These are phyloP conservation scores for Candida nitratophila DNA, from an alignment of 805 yeast genomes.

Conservation along the genomic window DNA sequence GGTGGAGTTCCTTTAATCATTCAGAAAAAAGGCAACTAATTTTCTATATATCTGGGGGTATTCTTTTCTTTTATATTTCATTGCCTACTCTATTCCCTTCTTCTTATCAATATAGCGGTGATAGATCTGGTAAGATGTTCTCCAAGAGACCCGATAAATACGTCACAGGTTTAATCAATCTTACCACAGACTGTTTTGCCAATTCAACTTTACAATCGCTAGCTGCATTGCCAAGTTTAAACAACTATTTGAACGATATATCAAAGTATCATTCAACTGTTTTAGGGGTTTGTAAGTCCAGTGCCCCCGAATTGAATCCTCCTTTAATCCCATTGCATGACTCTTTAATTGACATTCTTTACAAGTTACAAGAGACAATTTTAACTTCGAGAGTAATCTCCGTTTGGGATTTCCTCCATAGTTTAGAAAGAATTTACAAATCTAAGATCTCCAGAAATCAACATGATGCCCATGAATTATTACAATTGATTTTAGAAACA, in stretches of 20 bases:
- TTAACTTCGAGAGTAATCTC: conserved; percentile 47
- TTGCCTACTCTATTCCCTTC: background rate
- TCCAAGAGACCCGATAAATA: conserved; percentile 56
- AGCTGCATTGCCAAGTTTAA: conserved; percentile 52
- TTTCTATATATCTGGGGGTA: background rate
- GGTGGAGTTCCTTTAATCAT: background rate
- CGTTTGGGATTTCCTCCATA: conserved; percentile 73
- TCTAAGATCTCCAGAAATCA: conserved; percentile 74
- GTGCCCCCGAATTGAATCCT: conserved; percentile 8
- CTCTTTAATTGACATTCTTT: conserved; percentile 44
- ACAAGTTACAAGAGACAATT: conserved; percentile 57
- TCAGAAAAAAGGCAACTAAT: background rate
- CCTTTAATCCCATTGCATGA: conserved; percentile 48
- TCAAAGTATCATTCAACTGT: conserved; percentile 16
- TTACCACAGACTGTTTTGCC: conserved; percentile 88
- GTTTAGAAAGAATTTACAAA: conserved; percentile 63
- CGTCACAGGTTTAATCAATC: conserved; percentile 78
- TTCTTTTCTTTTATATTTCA: background rate
- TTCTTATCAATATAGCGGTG: no score
- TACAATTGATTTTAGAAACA: conserved; percentile 75
- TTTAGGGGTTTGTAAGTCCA: conserved; percentile 18
- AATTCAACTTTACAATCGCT: conserved; percentile 82
- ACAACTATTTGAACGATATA: conserved; percentile 45
- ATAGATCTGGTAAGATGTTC: background rate
- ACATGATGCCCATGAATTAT: conserved; percentile 92